These are phyloP conservation scores for Nicotiana benthamiana DNA, from an alignment of 257 asterid genomes.

Conservation along the genomic window DNA sequence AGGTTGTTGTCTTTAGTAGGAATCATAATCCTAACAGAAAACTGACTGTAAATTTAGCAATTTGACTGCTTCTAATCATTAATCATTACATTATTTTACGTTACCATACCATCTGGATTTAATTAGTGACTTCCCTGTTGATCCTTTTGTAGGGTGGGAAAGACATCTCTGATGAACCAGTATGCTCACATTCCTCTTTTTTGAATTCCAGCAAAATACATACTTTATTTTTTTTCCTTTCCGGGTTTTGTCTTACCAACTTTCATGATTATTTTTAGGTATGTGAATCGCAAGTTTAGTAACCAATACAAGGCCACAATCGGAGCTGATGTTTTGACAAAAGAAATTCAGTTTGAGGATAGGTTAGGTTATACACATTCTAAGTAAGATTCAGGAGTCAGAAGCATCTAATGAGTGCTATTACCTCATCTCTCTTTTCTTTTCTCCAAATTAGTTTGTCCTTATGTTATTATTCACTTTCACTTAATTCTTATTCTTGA, in stretches of 20 bases:
- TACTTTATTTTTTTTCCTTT: constrained; percentile 6
- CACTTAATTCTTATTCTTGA: not conserved
- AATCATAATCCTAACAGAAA: too few species aligned
- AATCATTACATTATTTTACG: not conserved
- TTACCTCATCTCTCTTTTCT: not conserved
- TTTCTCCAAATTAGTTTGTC: not conserved
- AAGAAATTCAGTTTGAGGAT: constrained; percentile 45
- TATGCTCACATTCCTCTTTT: constrained; percentile 6
- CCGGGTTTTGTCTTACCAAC: constrained; percentile 13
- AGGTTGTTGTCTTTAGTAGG: too few species aligned
- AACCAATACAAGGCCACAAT: constrained; percentile 47
- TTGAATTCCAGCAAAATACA: not conserved
- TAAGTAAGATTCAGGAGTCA: constrained; percentile 19
- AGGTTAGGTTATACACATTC: constrained; percentile 39
- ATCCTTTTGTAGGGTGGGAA: constrained; percentile 22
- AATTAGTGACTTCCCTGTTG: not conserved
- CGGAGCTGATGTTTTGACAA: constrained; percentile 42
- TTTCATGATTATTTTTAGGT: constrained; percentile 19
- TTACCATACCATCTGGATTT: not conserved
- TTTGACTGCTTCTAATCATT: too few species aligned
- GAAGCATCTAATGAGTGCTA: not conserved
- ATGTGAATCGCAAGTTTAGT: constrained; percentile 40
- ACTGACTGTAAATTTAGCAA: too few species aligned
- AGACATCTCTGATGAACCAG: constrained; percentile 31
- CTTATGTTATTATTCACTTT: not conserved